These are phyloP conservation scores for Seiridium unicorne DNA, from an alignment of 2,329 filamentous ascomycete genomes.

Conservation along the genomic window DNA sequence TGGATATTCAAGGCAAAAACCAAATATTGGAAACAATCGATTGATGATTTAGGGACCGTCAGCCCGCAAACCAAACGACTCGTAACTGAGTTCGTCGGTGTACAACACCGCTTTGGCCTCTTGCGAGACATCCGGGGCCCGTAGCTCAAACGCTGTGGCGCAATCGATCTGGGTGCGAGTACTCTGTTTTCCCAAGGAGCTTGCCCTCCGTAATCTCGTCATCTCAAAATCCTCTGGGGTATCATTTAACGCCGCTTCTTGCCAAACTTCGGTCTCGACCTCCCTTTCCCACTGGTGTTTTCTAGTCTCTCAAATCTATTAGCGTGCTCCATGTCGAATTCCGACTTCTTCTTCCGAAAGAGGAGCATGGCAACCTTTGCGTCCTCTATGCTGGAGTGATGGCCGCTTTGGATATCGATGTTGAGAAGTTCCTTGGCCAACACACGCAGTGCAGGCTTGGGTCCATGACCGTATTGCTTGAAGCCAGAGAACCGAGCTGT, in stretches of 20 bases:
- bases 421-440: slow-evolving; percentile 57
- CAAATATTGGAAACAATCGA: no score
- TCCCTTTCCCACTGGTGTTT: neutral
- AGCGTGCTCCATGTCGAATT: slow-evolving; percentile 79
- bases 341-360: slow-evolving; percentile 78
- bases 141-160: no score
- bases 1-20: no score
- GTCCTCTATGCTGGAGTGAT: slow-evolving; percentile 72
- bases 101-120: no score
- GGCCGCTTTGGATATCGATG: slow-evolving; percentile 61
- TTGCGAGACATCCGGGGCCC: no score
- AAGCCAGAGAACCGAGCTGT: slow-evolving; percentile 78
- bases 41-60: no score
- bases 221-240: neutral
- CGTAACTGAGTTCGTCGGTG: no score
- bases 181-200: no score
- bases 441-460: slow-evolving; percentile 64
- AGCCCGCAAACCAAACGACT: no score
- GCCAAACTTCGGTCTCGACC: neutral
- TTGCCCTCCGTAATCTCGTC: no score
- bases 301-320: slow-evolving; percentile 56
- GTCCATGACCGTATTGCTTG: slow-evolving; percentile 64
- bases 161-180: no score
- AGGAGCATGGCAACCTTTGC: slow-evolving; percentile 87
- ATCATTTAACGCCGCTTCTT: slow-evolving; percentile 6